Base-by-base conservation (phyloP, 2,329 filamentous ascomycete genomes). In the Pseudogymnoascus sp. region DNA sequence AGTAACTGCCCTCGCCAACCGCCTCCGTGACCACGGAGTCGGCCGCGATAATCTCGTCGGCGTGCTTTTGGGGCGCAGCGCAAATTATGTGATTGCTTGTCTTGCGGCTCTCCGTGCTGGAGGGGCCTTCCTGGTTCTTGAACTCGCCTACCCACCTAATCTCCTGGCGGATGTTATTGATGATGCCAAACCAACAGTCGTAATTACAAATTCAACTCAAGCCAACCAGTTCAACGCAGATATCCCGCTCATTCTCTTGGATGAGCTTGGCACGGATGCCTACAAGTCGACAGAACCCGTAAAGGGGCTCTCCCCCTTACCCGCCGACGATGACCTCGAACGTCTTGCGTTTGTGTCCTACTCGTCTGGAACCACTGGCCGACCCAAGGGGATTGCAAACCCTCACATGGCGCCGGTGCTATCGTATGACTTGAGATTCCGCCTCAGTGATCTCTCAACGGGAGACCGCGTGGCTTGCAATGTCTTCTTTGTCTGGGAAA, bases 401-500 rank as follows among this genome's bases (percentile, higher is more conserved):
- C 87, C 89, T 1, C 89, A 93, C 73, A 81, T 84, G 69, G 89
- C 89, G 14, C 81, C 89, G 0, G 86, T 93, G 1, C 81, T 84
- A 28, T 93, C 89, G 5, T 93, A 93, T 72, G 79, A 90, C 68
- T 74, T 91, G 66, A 80, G 90, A 73, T 93, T 93, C 70, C 79
- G 77, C 8, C 74, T 93, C 59, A 88, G 85, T 67, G 87, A 93
- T 72, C 78, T 91, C 2, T 75, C 81, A 16, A 87, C 86, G 0
- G 89, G 89, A 14, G 90, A 92, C 68, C 84, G 90, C 5, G 89
- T 93, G 10, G 90, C 90, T n/a, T 93, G 89, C 77, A 93, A 93
- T 78, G 90, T 93, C 64, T 93, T 93, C 74, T 93, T 93, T 72
- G 82, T 93, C 56, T 93, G 90, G 90, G 90, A 93, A 73, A 92